phyloP scores from a whole-genome alignment of 331 rosid genomes.

The Saraca asoca region DNA sequence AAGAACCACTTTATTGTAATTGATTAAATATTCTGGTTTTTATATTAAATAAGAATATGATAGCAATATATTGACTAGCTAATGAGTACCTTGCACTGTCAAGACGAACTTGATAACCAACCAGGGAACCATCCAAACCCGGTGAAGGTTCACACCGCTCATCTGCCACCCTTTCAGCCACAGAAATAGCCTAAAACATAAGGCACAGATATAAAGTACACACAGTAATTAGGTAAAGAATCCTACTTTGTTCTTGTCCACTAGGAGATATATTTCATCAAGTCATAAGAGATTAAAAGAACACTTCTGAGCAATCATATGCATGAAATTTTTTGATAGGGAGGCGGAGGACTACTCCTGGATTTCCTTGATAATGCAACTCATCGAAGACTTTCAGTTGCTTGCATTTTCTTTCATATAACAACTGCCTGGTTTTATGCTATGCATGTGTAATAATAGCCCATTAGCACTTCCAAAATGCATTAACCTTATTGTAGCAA shows the following conservation, averaged over 20 bases:
- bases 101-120: slow-evolving; percentile 99
- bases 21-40: neutral
- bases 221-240: neutral
- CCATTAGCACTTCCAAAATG: slow-evolving; percentile 9
- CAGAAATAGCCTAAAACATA: slow-evolving; percentile 77
- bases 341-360: neutral
- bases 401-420: slow-evolving; percentile 6
- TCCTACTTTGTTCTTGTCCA: neutral
- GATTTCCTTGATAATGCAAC: slow-evolving; percentile 4
- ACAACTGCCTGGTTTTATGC: neutral
- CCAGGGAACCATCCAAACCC: slow-evolving; percentile 84
- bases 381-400: slow-evolving; percentile 9
- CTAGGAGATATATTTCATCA: neutral
- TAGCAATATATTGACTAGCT: slow-evolving; percentile 33
- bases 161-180: slow-evolving; percentile 95
- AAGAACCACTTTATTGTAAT: slow-evolving; percentile 2
- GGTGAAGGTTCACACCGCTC: slow-evolving; percentile 92
- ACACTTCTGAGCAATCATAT: neutral
- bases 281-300: neutral
- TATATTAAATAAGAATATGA: slow-evolving; percentile 10
- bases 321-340: neutral
- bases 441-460: neutral
- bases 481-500: slow-evolving; percentile 1
- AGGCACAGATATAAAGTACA: slow-evolving; percentile 31
- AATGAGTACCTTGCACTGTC: slow-evolving; percentile 81